Base-by-base conservation (phyloP, 331 rosid genomes). In the Dryas integrifolia region DNA sequence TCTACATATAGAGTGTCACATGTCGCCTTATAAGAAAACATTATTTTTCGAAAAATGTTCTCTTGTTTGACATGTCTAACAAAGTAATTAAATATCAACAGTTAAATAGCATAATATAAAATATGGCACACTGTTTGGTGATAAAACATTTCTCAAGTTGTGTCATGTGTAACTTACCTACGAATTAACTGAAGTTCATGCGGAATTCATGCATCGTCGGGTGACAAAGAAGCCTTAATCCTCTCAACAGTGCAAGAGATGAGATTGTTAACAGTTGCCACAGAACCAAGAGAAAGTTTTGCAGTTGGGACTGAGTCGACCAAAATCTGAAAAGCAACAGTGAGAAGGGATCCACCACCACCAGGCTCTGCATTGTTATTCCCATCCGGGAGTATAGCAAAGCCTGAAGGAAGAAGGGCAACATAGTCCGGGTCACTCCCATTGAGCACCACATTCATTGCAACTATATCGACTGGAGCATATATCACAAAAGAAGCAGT, bases 401-500 rank as follows among this genome's bases (percentile, higher is more conserved):
- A 92, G 7, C 99, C 99, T 0, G 99, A 95, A 15, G 99, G 99
- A 57, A 95, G 94, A 16, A 92, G 94, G 3, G 98, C 99, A 1
- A 95, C 99, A 24, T 89, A 95, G 48, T 92, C 98, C 0, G 99
- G 98, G 62, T 95, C 97, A 12, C 99, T 97, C 2, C 99, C 99
- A 3, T 87, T 95, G 2, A 95, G 85, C 15, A 95, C 99, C 0
- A 90, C 87, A 62, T 95, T 92, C 97, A 95, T 95, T 0, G 98
- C 96, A 0, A 83, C 98, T 1, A 90, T 86, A 50, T 95, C 99
- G 0, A 95, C 98, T 0, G 99, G 99, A 5, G 99, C 98, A 69
- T 92, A 95, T 1, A 95, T 88, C 0, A 95, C 98, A 69, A 88
- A 95, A 0, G 96, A 86, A 1, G 89, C 98, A 0, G 96, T 92